Evolutionary conservation across 495 filamentous ascomycete genomes (phyloP).

Genomic region (Rhizodiscina lignyota): DNA sequence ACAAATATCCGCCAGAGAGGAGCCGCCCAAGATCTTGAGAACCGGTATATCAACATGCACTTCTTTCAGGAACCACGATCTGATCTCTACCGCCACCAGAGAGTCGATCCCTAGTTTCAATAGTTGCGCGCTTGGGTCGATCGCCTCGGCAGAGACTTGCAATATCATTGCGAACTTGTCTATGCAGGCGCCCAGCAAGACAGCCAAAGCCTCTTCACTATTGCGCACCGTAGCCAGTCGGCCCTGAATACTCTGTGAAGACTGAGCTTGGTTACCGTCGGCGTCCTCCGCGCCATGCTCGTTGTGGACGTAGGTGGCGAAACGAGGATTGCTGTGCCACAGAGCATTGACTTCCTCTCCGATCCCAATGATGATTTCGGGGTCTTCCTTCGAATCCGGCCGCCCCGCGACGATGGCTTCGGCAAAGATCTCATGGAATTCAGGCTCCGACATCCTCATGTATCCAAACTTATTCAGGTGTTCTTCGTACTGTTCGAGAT

Average conservation of each 20-base stretch:
- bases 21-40: not conserved
- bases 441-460: slow-evolving; percentile 41
- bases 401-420: slow-evolving; percentile 33
- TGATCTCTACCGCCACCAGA: not conserved
- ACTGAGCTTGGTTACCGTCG: no score
- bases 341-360: slow-evolving; percentile 10
- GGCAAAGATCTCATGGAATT: slow-evolving; percentile 42
- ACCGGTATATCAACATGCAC: not conserved
- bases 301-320: slow-evolving; percentile 1
- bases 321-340: slow-evolving; percentile 1
- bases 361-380: slow-evolving; percentile 11
- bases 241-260: no score
- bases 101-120: not conserved
- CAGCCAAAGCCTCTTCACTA: not conserved
- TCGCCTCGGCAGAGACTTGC: not conserved
- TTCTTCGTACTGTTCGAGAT: no score
- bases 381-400: slow-evolving; percentile 9
- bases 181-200: not conserved
- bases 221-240: no score
- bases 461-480: slow-evolving; percentile 2
- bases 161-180: not conserved
- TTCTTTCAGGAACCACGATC: not conserved
- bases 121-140: not conserved
- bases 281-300: no score
- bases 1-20: not conserved